Percentiles rank a stretch among this genome's conserved stretches.
Conservation (phyloP, 2,329 filamentous ascomycete genomes). For the Colletotrichum salicis region DNA sequence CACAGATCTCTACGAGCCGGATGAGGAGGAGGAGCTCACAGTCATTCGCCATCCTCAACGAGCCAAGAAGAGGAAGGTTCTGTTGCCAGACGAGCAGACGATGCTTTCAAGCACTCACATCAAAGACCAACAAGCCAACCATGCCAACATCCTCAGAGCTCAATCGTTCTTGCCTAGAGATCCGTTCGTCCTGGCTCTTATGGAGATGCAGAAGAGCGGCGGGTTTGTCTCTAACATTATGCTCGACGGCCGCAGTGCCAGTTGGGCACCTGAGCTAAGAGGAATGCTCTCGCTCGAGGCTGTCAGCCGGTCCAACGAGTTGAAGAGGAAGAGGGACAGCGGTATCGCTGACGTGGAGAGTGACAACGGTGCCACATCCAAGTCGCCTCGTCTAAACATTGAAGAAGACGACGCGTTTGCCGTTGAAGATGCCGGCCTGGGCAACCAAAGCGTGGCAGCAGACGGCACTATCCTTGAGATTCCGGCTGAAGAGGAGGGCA, state of each 20-base stretch:
- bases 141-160: conserved; percentile 85
- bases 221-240: conserved; percentile 90
- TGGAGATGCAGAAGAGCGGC: conserved; percentile 92
- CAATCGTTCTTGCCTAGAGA: conserved; percentile 88
- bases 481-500: conserved; percentile 65
- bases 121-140: conserved; percentile 86
- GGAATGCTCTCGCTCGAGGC: conserved; percentile 91
- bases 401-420: conserved; percentile 72
- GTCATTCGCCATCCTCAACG: conserved; percentile 77
- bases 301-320: conserved; percentile 78
- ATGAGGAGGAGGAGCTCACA: conserved; percentile 66
- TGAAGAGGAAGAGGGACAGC: conserved; percentile 94
- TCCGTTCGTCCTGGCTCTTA: conserved; percentile 84
- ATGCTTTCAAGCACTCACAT: conserved; percentile 81
- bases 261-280: conserved; percentile 92
- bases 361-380: conserved; percentile 66
- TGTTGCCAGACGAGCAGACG: conserved; percentile 84
- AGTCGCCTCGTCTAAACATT: conserved; percentile 76
- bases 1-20: conserved; percentile 70
- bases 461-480: conserved; percentile 75
- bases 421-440: conserved; percentile 62
- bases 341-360: conserved; percentile 83
- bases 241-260: conserved; percentile 79
- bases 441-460: conserved; percentile 60
- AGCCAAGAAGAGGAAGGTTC: conserved; percentile 79